Percentiles rank a stretch among this genome's conserved stretches.
phyloP scores from a whole-genome alignment of 2,329 filamentous ascomycete genomes.

The Tolypocladium pustulatum region DNA sequence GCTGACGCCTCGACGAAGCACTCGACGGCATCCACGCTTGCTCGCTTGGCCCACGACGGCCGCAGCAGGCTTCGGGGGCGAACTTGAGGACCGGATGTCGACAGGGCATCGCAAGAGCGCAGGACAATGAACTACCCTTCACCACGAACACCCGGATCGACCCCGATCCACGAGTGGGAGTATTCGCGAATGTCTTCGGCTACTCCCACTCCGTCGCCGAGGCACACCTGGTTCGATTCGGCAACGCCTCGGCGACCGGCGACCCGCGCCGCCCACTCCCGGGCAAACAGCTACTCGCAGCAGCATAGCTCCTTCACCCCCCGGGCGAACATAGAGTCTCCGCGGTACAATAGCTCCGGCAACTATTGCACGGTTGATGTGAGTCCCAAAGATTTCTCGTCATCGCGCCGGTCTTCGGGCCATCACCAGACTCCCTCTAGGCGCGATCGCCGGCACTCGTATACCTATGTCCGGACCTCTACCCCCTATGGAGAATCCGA shows the following conservation, averaged over 20 bases:
- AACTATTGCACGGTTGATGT: conserved; percentile 57
- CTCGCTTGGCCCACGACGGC: not conserved
- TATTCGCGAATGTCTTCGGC: conserved; percentile 43
- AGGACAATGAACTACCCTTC: conserved; percentile 29
- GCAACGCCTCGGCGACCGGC: conserved; percentile 41
- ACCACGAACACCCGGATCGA: conserved; percentile 32
- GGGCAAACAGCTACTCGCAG: conserved; percentile 27
- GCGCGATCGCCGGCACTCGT: conserved; percentile 46
- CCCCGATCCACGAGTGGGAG: conserved; percentile 40
- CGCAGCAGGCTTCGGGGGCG: not conserved
- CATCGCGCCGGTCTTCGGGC: conserved; percentile 28
- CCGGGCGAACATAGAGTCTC: conserved; percentile 42
- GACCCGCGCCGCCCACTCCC: conserved; percentile 34
- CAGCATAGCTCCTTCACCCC: conserved; percentile 26
- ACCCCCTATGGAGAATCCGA: conserved; percentile 52
- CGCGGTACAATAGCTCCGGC: conserved; percentile 51
- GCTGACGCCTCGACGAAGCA: not conserved
- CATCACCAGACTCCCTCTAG: conserved; percentile 22
- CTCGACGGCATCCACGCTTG: not conserved
- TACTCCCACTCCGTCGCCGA: conserved; percentile 47
- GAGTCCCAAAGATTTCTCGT: conserved; percentile 45
- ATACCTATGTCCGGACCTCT: conserved; percentile 48
- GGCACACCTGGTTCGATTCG: conserved; percentile 37
- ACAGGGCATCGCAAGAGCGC: conserved; percentile 21
- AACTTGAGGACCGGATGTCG: conserved; percentile 15